A percentile compares a stretch with the other conserved stretches of the same genome.
Conservation (phyloP, 352 stramenopile species). For the Achlya hypogyna region DNA sequence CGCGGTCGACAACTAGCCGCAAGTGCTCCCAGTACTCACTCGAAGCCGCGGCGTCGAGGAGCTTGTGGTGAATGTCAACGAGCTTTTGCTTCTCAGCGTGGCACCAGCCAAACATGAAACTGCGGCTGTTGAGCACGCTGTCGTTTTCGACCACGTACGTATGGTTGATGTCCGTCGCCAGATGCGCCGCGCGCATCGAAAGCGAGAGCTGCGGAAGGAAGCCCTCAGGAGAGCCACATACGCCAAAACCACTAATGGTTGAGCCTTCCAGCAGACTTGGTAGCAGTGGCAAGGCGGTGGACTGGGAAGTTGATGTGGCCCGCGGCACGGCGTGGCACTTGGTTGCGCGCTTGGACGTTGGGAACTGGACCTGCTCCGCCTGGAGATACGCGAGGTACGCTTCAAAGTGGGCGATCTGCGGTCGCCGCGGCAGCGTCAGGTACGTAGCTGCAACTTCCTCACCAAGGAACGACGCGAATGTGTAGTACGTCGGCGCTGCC, state of each 20-base stretch:
- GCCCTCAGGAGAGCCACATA: slow-evolving; percentile 44
- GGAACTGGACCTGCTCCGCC: slow-evolving; percentile 13
- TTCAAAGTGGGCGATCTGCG: slow-evolving; percentile 9
- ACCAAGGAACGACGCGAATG: slow-evolving; percentile 12
- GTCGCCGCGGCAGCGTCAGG: background rate
- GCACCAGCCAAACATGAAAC: slow-evolving; percentile 82
- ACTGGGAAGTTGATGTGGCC: background rate
- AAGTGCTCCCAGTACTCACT: slow-evolving; percentile 38
- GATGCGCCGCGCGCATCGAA: slow-evolving; percentile 46
- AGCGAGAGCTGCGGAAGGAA: slow-evolving; percentile 59
- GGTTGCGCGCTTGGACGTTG: slow-evolving; percentile 15
- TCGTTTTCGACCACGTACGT: slow-evolving; percentile 54
- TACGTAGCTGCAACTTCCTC: background rate
- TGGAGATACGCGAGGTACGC: slow-evolving; percentile 6
- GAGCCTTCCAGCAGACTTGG: slow-evolving; percentile 28
- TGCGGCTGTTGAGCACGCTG: slow-evolving; percentile 64
- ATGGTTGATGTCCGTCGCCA: slow-evolving; percentile 50
- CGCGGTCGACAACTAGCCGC: slow-evolving; percentile 50
- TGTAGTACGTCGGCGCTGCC: slow-evolving; percentile 10
- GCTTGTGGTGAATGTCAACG: slow-evolving; percentile 59
- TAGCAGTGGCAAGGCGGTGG: slow-evolving; percentile 23
- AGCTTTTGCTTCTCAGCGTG: slow-evolving; percentile 83
- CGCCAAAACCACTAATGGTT: slow-evolving; percentile 64
- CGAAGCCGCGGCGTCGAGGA: slow-evolving; percentile 20
- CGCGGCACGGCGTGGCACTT: background rate